Evolutionary conservation across 163 green algal genomes (phyloP), one percentile per base, ranked within the genome.

Genomic region (Scenedesmus sp.): DNA sequence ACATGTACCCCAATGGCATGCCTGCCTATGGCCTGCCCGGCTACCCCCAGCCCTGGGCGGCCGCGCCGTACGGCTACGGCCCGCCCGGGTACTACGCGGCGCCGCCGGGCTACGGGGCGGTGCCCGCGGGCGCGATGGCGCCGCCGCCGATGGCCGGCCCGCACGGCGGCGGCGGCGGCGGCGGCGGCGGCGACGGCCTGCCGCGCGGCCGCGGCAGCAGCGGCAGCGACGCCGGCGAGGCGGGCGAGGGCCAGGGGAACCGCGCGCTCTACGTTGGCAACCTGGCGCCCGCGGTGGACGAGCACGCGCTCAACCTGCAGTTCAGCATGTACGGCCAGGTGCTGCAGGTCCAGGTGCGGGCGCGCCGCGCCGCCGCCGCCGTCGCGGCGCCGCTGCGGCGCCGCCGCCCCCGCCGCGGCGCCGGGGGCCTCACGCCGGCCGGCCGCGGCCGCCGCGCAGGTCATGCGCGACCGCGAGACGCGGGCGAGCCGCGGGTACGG

Each of bases 211-310:
- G 60, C 11, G 31, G 24, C 45, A 74, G 64, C 64, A 74, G 64
- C 29, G 34, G 48, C 34, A 36, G 33, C 60, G n/a, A 34, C 50
- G 50, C 10, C 22, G 60, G 31, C 42, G 60, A 26, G 4, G 57
- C 14, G 6, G 50, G 17, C 1, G 51, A 24, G 13, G 50, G 42
- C 14, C 14, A 11, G 29, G 51, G 34, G 33, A 77, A 67, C 44
- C 45, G 58, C 0, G 63, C 74, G 28, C 42, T 81, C n/a, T 81
- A 81, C 33, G 51, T 81, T n/a, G 74, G 74, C 26, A 81, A 81
- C 39, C 39, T 81, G 33, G 74, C 74, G 7, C 63, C 74, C 26
- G 44, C 18, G 11, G 74, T 81, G 5, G 45, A 53, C 33, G 74
- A 81, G 24, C n/a, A 58, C 2, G 51, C 47, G 15, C 74, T 81